A percentile compares a stretch with the other conserved stretches of the same genome.
These are phyloP conservation scores for Cicer yamashitae DNA, from an alignment of 306 rosid genomes.

Conservation along the genomic window DNA sequence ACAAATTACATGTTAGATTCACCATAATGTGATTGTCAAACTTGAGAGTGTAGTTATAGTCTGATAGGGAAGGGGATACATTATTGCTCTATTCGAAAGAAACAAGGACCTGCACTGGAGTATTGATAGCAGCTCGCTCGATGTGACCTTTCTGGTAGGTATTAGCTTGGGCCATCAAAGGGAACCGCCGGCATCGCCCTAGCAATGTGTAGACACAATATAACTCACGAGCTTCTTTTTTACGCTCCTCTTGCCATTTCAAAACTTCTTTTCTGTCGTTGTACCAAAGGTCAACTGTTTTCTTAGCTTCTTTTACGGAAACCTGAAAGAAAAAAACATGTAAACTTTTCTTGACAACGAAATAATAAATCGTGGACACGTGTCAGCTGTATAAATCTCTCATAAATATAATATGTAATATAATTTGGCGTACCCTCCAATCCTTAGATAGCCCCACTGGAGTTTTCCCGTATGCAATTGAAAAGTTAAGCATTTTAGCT, in stretches of 20 bases:
- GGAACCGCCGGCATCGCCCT: slow-evolving; percentile 85
- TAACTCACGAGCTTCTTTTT: slow-evolving; percentile 62
- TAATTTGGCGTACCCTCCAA: slow-evolving; percentile 73
- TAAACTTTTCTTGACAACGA: slow-evolving; percentile 12
- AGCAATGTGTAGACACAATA: slow-evolving; percentile 76
- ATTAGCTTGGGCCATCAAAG: slow-evolving; percentile 65
- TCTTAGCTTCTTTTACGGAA: slow-evolving; percentile 83
- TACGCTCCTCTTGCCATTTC: slow-evolving; percentile 80
- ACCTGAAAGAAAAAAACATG: slow-evolving; percentile 60
- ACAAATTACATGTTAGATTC: background rate
- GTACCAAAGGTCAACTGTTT: slow-evolving; percentile 92
- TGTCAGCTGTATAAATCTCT: slow-evolving; percentile 8
- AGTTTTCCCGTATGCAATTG: slow-evolving; percentile 97
- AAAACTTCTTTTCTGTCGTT: slow-evolving; percentile 85
- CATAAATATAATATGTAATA: background rate
- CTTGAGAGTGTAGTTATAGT: slow-evolving; percentile 14
- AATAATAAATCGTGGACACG: slow-evolving; percentile 21
- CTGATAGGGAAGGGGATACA: slow-evolving; percentile 15
- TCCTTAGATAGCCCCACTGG: slow-evolving; percentile 91
- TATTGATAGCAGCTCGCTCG: slow-evolving; percentile 95
- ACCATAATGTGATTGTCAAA: background rate
- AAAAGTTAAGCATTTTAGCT: slow-evolving; percentile 97
- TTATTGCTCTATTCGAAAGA: slow-evolving; percentile 36
- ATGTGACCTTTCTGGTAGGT: slow-evolving; percentile 81
- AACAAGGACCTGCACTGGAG: slow-evolving; percentile 85